Percentiles rank a stretch among this genome's conserved stretches.
These are phyloP conservation scores for Iris pallida DNA, from an alignment of 116 monocot genomes.

Conservation along the genomic window DNA sequence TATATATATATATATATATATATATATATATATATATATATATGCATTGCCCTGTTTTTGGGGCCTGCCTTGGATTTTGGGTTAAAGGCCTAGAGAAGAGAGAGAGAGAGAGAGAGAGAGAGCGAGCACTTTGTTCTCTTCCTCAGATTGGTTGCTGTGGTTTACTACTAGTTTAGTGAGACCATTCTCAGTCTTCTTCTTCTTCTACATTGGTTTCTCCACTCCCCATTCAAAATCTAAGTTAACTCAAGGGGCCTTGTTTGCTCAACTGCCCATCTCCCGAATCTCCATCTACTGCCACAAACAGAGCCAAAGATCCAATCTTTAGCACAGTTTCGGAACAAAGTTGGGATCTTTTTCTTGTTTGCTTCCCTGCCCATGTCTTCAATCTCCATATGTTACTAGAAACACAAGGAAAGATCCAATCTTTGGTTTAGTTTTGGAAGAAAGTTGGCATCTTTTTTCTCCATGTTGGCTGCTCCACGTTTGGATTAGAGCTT, in stretches of 20 bases:
- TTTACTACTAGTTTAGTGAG: background rate
- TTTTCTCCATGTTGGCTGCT: conserved; percentile 2
- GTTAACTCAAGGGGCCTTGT: background rate
- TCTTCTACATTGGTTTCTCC: background rate
- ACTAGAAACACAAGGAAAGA: background rate
- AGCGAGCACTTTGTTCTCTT: background rate
- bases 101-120: conserved; percentile 6
- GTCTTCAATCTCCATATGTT: background rate
- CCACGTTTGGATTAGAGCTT: conserved; percentile 5
- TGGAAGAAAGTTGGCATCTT: background rate
- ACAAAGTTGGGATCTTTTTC: background rate
- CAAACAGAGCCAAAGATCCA: too few species aligned
- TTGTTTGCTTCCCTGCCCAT: background rate
- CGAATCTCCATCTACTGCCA: background rate
- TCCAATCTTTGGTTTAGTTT: conserved; percentile 4
- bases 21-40: background rate
- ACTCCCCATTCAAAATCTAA: too few species aligned
- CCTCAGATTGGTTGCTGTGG: conserved; percentile 20
- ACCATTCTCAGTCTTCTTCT: conserved; percentile 1
- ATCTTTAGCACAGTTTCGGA: too few species aligned
- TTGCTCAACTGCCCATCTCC: background rate
- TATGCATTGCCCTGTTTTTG: conserved; percentile 14
- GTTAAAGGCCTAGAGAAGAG: conserved; percentile 22
- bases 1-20: background rate
- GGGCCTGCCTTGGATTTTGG: conserved; percentile 23